phyloP scores from a whole-genome alignment of 352 stramenopile genomes.

The Globisporangium nagaii region DNA sequence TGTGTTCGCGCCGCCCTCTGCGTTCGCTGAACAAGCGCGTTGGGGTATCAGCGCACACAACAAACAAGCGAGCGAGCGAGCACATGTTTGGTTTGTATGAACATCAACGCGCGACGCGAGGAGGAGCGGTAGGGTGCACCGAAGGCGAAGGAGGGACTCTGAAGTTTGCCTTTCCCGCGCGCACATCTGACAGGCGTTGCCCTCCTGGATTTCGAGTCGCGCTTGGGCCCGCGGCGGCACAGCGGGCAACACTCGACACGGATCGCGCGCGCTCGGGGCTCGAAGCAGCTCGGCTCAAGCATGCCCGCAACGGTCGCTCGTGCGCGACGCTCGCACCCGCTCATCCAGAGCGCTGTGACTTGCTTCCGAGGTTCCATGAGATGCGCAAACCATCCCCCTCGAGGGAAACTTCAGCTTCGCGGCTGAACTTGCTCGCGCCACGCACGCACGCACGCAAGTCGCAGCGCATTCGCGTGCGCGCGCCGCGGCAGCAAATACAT shows the following conservation, averaged over 20 bases:
- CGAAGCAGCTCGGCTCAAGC: background rate
- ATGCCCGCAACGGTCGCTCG: background rate
- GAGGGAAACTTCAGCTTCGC: conserved; percentile 8
- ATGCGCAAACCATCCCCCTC: background rate
- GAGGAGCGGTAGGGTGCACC: background rate
- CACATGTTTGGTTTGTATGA: background rate
- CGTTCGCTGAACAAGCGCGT: background rate
- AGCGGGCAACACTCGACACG: background rate
- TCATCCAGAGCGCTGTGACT: background rate
- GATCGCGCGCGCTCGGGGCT: background rate
- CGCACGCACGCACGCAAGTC: too few species aligned
- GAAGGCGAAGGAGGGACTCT: background rate
- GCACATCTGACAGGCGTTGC: too few species aligned
- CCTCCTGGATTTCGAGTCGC: too few species aligned
- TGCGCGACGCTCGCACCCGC: background rate
- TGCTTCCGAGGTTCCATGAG: background rate
- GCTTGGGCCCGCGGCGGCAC: too few species aligned
- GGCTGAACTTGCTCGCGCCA: conserved; percentile 2
- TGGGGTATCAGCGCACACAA: background rate
- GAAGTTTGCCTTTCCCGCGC: background rate
- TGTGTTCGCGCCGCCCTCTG: background rate
- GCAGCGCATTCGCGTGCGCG: too few species aligned
- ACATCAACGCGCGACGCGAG: background rate
- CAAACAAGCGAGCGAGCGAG: too few species aligned
- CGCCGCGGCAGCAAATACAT: too few species aligned